These are phyloP conservation scores for Calonectria leucothoes DNA, from an alignment of 2,329 filamentous ascomycete species.

Conservation along the genomic window DNA sequence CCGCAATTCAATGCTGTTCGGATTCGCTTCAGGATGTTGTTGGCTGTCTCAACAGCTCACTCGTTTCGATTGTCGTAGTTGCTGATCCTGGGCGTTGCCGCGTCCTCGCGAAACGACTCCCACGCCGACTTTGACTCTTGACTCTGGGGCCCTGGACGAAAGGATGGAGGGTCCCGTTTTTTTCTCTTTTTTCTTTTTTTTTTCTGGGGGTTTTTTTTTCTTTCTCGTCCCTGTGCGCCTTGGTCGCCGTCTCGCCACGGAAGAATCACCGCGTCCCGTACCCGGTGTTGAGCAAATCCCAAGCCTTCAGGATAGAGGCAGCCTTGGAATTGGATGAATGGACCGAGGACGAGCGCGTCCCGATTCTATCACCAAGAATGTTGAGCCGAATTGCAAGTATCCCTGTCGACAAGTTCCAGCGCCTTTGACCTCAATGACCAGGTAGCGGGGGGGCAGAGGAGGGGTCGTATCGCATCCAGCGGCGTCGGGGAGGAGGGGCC, in stretches of 20 bases:
- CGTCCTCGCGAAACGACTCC: conserved; percentile 6
- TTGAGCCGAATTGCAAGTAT: conserved; percentile 9
- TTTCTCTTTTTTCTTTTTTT: background rate
- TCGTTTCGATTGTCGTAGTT: background rate
- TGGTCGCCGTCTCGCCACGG: background rate
- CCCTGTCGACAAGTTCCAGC: conserved; percentile 10
- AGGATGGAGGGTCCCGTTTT: background rate
- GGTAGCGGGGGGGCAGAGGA: conserved; percentile 18
- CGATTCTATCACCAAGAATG: background rate
- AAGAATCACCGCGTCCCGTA: background rate
- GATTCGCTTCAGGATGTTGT: background rate
- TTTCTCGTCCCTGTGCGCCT: background rate
- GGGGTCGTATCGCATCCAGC: conserved; percentile 21
- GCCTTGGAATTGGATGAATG: background rate
- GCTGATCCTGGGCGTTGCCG: background rate
- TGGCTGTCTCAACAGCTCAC: background rate
- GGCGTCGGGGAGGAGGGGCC: background rate
- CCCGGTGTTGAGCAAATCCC: background rate
- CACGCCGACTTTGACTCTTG: background rate
- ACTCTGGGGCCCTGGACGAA: background rate
- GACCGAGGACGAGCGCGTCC: background rate
- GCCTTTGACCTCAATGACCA: background rate
- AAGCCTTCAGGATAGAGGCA: background rate
- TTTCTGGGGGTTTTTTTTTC: too few relatives aligned
- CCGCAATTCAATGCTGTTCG: background rate